phyloP scores from a whole-genome alignment of 1,284 basidiomycete genomes.

The Phlebopus sp. region DNA sequence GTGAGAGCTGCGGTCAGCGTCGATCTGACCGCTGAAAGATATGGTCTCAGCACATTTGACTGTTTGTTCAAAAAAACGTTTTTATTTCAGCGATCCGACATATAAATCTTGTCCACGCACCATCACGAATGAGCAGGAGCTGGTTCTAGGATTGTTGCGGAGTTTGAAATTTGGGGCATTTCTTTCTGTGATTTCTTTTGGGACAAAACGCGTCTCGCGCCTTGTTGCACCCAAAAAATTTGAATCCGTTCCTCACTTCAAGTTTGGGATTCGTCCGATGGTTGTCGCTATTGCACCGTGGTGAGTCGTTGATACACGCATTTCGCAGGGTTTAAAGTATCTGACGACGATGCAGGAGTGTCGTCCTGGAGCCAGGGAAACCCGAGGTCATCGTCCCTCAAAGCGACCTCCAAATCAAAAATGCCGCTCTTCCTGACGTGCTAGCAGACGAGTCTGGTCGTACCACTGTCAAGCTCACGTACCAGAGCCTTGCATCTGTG shows the following conservation, averaged over 20 bases:
- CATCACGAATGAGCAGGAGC: constrained; percentile 37
- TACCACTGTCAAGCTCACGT: constrained; percentile 79
- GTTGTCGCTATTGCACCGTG: constrained; percentile 59
- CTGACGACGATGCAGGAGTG: constrained; percentile 47
- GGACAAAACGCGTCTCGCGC: constrained; percentile 5
- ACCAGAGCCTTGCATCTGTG: constrained; percentile 41
- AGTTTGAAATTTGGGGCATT: constrained; percentile 32
- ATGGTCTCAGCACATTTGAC: constrained; percentile 87
- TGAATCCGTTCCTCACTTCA: constrained; percentile 14
- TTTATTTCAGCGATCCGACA: constrained; percentile 9
- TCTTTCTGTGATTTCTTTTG: constrained; percentile 1
- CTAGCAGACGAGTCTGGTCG: constrained; percentile 64
- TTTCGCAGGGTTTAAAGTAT: background rate
- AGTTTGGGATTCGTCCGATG: constrained; percentile 40
- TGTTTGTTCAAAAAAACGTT: constrained; percentile 25
- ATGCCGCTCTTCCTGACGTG: constrained; percentile 77
- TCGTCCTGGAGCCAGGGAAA: constrained; percentile 60
- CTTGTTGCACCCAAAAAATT: constrained; percentile 16
- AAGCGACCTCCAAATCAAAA: constrained; percentile 80
- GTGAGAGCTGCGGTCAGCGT: constrained; percentile 97
- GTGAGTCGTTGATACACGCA: constrained; percentile 36
- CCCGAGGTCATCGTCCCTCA: constrained; percentile 60
- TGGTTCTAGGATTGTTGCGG: constrained; percentile 33
- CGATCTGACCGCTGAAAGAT: constrained; percentile 92
- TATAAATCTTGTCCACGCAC: constrained; percentile 35